Evolutionary conservation across 257 asterid species (phyloP), one percentile per base, ranked within the genome.

Genomic region (Solanum neorickii): DNA sequence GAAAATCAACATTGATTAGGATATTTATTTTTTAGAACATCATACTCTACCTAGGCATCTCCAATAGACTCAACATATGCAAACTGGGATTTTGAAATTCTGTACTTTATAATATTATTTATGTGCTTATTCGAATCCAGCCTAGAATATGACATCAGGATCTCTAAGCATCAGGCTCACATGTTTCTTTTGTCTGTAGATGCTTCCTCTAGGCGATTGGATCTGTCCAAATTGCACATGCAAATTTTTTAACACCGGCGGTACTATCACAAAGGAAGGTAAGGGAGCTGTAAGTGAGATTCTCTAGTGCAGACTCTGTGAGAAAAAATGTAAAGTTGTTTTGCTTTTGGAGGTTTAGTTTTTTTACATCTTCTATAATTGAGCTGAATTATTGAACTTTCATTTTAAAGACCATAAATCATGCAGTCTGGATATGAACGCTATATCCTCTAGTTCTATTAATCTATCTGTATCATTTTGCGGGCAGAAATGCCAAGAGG

Each of bases 201-300:
- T 87, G 88, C 97, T 94, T 91, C 99, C 98, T 60, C 88, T 83
- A 23, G 99, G 98, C 76, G 98, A 95, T 94, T 96, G 99, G 99
- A 98, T 95, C 88, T 96, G 99, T 90, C 98, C 96, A 86, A 93
- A 93, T 88, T 96, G 98, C 92, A 88, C 88, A 5, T 96, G 99
- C 5, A 93, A 94, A 92, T 91, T 92, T 89, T 96, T 98, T 93
- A 97, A 93, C 87, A 89, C 91, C 75, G 89, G 90, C 59, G 60
- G 83, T 88, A 91, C 76, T 78, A 87, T 56, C 88, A 91, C 88
- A 87, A 91, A 89, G 72, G 94, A 89, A 85, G 89, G 83, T 21
- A 60, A 86, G 85, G 85, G 29, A 82, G 84, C 87, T 89, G 89
- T 86, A 66, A 88, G 90, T 88, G 91, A 91, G 87, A 95, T 95